Base-by-base conservation (phyloP, 495 filamentous ascomycete genomes). In the Poronia punctata region DNA sequence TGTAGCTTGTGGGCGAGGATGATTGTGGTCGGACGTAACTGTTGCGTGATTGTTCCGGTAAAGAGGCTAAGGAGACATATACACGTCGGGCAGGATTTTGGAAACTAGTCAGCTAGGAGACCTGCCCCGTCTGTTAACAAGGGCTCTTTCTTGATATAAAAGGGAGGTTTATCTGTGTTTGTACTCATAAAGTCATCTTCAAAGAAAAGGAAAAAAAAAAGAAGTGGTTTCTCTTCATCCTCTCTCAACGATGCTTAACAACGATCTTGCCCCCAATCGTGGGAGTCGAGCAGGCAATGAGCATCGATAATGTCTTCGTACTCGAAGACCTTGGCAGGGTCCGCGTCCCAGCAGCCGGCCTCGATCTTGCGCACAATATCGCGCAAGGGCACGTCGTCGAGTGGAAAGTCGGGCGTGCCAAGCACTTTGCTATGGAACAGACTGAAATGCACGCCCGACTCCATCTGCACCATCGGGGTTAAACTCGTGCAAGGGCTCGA, bases 391-490 rank as follows among this genome's bases (percentile, higher is more conserved):
- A 72, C 49, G 40, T 57, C 55, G 1, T 65, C 66, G 16, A 72
- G 28, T 11, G 64, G 64, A 37, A 72, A 70, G 5, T 59, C 68
- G 1, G 48, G 48, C 4, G 45, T 49, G 0, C 68, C 70, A 22
- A 71, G 53, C 7, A 61, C 62, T 20, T 59, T 56, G 34, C 66
- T 69, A 9, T 58, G 53, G 49, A 71, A 74, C 17, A 72, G 56
- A 40, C 62, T 71, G 43, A 74, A 70, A 43, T 74, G 67, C n/a
- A 71, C 67, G 2, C 68, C 71, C 29, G 55, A 61, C 17, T 54
- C 59, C 64, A 71, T 71, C 49, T 71, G 56, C 9, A 70, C 28
- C 38, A 72, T 49, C 17, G 65, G 68, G 26, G 45, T 71, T 71
- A 53, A 72, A 72, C 12, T 68, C 61, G 2, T 29, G 26, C n/a